Evolutionary conservation across 139 green algal species (phyloP).

Genomic region (Nannochloris sp.): DNA sequence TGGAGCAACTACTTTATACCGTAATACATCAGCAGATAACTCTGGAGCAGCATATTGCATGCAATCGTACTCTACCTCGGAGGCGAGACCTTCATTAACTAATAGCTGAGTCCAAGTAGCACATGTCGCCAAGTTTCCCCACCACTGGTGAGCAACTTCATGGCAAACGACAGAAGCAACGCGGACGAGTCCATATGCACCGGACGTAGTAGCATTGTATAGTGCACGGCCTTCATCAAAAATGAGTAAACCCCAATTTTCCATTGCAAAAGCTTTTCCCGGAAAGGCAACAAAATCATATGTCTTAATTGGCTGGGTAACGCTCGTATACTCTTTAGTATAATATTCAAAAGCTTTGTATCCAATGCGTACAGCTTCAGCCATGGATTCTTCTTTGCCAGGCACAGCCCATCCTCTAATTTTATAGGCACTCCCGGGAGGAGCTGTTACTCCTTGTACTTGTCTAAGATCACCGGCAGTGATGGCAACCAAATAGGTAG

Average conservation of each 20-base stretch:
- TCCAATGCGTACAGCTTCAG: background rate
- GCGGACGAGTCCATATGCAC: background rate
- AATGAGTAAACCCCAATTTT: conserved; percentile 10
- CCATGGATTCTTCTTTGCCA: background rate
- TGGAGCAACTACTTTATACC: background rate
- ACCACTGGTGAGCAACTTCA: conserved; percentile 8
- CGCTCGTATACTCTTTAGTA: background rate
- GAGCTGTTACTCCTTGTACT: background rate
- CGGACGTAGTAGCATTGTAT: background rate
- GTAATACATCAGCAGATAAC: conserved; percentile 2
- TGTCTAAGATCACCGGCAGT: background rate
- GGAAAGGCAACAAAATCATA: conserved; percentile 5
- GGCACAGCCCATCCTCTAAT: background rate
- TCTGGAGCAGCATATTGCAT: background rate
- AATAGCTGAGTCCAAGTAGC: background rate
- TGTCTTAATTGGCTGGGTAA: background rate
- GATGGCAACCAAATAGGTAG: conserved; percentile 1
- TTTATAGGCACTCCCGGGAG: background rate
- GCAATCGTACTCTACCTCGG: background rate
- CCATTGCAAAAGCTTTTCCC: background rate
- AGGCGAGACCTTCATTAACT: conserved; percentile 5
- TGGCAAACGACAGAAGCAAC: background rate
- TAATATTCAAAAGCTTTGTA: background rate
- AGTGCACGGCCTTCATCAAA: conserved; percentile 2
- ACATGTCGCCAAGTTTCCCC: background rate